These are phyloP conservation scores for Microcera coccophila DNA, from an alignment of 2,329 filamentous ascomycete genomes.

Conservation along the genomic window DNA sequence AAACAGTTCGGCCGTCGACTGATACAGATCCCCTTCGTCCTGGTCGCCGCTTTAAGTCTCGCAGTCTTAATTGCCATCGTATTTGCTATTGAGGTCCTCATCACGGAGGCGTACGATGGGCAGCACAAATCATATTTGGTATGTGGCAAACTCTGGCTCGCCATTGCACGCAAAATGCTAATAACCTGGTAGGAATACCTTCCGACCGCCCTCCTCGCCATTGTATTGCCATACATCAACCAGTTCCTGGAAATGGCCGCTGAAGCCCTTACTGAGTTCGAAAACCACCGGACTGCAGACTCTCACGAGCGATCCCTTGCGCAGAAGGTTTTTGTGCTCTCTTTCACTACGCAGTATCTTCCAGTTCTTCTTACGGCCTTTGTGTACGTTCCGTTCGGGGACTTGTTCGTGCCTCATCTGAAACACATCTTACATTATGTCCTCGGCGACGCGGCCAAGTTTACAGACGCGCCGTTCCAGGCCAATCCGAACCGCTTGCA, in stretches of 20 bases:
- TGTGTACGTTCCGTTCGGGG: conserved; percentile 72
- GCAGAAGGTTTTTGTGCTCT: conserved; percentile 71
- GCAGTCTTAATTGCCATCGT: conserved; percentile 65
- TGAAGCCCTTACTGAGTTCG: conserved; percentile 61
- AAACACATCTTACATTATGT: conserved; percentile 56
- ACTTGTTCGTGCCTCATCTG: conserved; percentile 62
- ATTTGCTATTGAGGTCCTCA: conserved; percentile 71
- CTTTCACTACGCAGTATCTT: conserved; percentile 77
- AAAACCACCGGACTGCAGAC: conserved; percentile 71
- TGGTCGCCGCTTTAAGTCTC: conserved; percentile 54
- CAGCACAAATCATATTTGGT: conserved; percentile 64
- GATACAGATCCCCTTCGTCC: conserved; percentile 65
- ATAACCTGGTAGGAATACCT: conserved; percentile 57
- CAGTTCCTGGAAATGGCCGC: conserved; percentile 61
- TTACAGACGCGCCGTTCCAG: conserved; percentile 53
- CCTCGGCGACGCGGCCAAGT: conserved; percentile 37
- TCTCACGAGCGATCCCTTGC: conserved; percentile 66
- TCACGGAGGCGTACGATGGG: conserved; percentile 69
- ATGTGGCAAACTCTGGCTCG: conserved; percentile 21
- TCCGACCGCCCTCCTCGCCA: conserved; percentile 66
- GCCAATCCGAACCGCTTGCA: conserved; percentile 63
- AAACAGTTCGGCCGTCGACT: conserved; percentile 64
- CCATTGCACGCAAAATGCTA: no score
- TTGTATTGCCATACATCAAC: conserved; percentile 62
- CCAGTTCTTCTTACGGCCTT: conserved; percentile 74